Evolutionary conservation across 176 grass and related monocot genomes (phyloP).

Genomic region (Canna indica): DNA sequence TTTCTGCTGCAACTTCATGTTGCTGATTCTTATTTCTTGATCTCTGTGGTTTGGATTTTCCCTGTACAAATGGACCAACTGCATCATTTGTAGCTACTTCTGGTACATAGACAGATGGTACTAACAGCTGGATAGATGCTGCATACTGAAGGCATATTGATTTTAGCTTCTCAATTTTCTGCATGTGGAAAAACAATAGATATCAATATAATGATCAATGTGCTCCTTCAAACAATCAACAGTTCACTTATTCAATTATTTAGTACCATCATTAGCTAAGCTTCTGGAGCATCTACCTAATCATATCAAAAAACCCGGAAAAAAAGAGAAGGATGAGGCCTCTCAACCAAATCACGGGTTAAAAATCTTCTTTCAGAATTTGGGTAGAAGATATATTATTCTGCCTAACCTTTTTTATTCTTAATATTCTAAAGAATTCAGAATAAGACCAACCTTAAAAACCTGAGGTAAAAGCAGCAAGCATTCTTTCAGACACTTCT

Average conservation of each 20-base stretch:
- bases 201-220: conserved; percentile 2
- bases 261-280: not conserved
- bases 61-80: not conserved
- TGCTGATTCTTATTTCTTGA: conserved; percentile 36
- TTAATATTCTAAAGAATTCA: not conserved
- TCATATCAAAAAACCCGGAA: not conserved
- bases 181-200: conserved; percentile 20
- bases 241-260: not conserved
- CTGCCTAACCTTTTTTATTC: not conserved
- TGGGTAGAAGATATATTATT: too few relatives aligned
- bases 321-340: not conserved
- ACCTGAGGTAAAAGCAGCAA: conserved; percentile 87
- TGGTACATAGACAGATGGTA: conserved; percentile 53
- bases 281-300: not conserved
- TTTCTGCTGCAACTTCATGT: conserved; percentile 49
- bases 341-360: not conserved
- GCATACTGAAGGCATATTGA: conserved; percentile 75
- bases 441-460: conserved; percentile 45
- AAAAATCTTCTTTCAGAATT: too few relatives aligned
- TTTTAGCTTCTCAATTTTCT: conserved; percentile 96
- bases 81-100: conserved; percentile 29
- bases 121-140: conserved; percentile 69
- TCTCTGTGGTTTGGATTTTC: conserved; percentile 39
- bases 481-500: conserved; percentile 98
- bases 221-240: not conserved